phyloP scores from a whole-genome alignment of 2,329 filamentous ascomycete genomes.

The Nigrospora sphaerica region DNA sequence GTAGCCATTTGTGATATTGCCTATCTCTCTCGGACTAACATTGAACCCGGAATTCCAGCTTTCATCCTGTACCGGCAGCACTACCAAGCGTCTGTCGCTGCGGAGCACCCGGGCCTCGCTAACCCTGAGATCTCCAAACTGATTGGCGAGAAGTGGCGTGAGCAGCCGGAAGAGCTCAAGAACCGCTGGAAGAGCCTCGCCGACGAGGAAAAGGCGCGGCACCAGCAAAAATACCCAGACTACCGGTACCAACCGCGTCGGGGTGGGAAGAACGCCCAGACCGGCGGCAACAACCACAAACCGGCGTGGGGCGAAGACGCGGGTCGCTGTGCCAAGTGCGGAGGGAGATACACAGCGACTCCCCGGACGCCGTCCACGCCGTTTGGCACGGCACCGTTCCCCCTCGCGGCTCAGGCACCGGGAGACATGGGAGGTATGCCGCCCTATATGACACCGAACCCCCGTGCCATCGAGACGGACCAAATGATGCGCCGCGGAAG shows the following conservation, averaged over 20 bases:
- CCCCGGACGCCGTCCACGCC: slow-evolving; percentile 51
- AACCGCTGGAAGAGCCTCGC: slow-evolving; percentile 83
- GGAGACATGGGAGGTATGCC: slow-evolving; percentile 4
- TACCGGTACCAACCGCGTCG: slow-evolving; percentile 90
- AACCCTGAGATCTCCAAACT: slow-evolving; percentile 98
- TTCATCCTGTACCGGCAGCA: slow-evolving; percentile 97
- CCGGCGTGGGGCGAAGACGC: slow-evolving; percentile 33
- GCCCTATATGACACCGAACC: slow-evolving; percentile 15
- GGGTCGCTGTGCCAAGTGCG: slow-evolving; percentile 63
- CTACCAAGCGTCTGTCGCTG: slow-evolving; percentile 75
- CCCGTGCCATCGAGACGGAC: slow-evolving; percentile 19
- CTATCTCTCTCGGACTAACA: not conserved
- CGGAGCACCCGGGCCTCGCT: slow-evolving; percentile 77
- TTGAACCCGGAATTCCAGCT: slow-evolving; percentile 46
- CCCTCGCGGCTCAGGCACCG: slow-evolving; percentile 7
- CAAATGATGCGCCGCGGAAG: slow-evolving; percentile 21
- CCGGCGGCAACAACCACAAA: slow-evolving; percentile 6
- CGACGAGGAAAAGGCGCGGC: slow-evolving; percentile 86
- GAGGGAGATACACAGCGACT: slow-evolving; percentile 58
- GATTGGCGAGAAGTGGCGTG: slow-evolving; percentile 87
- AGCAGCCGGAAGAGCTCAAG: slow-evolving; percentile 67
- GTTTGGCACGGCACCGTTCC: slow-evolving; percentile 27
- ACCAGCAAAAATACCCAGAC: slow-evolving; percentile 83
- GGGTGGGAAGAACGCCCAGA: slow-evolving; percentile 32
- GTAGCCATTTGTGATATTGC: not conserved